These are phyloP conservation scores for Blastomyces gilchristii DNA, from an alignment of 2,329 filamentous ascomycete species.

Conservation along the genomic window DNA sequence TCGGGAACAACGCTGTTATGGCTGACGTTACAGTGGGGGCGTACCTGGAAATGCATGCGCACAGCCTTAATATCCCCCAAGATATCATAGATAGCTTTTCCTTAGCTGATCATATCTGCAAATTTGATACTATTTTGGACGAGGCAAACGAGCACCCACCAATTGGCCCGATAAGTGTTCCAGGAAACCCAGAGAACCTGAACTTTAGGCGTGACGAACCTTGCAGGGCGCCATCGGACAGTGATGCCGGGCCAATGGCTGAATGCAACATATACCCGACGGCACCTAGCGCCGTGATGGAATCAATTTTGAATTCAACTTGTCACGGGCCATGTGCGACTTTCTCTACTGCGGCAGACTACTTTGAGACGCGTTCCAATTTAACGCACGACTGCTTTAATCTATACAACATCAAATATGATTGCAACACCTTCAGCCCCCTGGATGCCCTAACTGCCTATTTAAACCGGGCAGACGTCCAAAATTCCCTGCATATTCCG, in stretches of 20 bases:
- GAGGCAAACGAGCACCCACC: slow-evolving; percentile 25
- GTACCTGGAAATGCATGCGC: slow-evolving; percentile 22
- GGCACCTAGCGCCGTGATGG: slow-evolving; percentile 19
- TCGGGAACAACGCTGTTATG: slow-evolving; percentile 30
- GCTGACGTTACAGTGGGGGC: slow-evolving; percentile 22
- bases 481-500: slow-evolving; percentile 24
- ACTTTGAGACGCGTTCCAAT: slow-evolving; percentile 18
- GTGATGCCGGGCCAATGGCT: slow-evolving; percentile 9
- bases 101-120: slow-evolving; percentile 24
- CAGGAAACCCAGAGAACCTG: slow-evolving; percentile 24
- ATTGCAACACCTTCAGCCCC: slow-evolving; percentile 23
- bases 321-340: slow-evolving; percentile 30
- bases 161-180: slow-evolving; percentile 22
- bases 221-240: neutral
- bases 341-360: slow-evolving; percentile 27
- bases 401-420: slow-evolving; percentile 27
- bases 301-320: slow-evolving; percentile 26
- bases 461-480: slow-evolving; percentile 27
- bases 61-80: slow-evolving; percentile 20
- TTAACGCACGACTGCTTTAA: slow-evolving; percentile 22
- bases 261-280: slow-evolving; percentile 21
- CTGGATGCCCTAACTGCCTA: slow-evolving; percentile 22
- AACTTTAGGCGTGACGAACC: slow-evolving; percentile 20
- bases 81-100: slow-evolving; percentile 24
- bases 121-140: slow-evolving; percentile 24